phyloP scores from a whole-genome alignment of 176 grass and related monocot genomes.

The Pontederia paniculata region DNA sequence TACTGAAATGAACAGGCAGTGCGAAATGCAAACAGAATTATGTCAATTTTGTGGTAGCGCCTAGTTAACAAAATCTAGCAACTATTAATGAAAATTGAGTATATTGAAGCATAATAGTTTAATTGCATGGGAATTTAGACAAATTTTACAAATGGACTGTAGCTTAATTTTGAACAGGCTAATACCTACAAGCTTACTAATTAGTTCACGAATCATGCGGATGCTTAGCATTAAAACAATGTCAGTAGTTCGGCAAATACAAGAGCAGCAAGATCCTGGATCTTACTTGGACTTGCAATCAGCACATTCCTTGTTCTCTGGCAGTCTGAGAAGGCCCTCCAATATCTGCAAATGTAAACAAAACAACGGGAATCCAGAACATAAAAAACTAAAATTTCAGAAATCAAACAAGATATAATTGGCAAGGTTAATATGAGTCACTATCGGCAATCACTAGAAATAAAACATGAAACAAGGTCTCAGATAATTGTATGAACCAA shows the following conservation, averaged over 20 bases:
- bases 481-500: no score
- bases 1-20: no score
- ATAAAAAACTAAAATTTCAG: not conserved
- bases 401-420: not conserved
- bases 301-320: conserved; percentile 22
- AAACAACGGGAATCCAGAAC: not conserved
- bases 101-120: no score
- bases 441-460: no score
- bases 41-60: no score
- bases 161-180: no score
- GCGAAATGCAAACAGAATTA: no score
- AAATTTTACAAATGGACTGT: no score
- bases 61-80: no score
- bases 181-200: not conserved
- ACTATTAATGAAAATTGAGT: no score
- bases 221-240: not conserved
- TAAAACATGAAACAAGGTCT: no score
- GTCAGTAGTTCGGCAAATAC: not conserved
- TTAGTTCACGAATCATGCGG: not conserved
- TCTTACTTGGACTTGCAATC: conserved; percentile 17
- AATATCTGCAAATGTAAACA: conserved; percentile 10
- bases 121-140: no score
- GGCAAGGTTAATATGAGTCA: not conserved
- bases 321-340: conserved; percentile 19
- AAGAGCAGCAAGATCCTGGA: not conserved